Base-by-base conservation (phyloP, 83 land plant species). In the Picea abies region DNA sequence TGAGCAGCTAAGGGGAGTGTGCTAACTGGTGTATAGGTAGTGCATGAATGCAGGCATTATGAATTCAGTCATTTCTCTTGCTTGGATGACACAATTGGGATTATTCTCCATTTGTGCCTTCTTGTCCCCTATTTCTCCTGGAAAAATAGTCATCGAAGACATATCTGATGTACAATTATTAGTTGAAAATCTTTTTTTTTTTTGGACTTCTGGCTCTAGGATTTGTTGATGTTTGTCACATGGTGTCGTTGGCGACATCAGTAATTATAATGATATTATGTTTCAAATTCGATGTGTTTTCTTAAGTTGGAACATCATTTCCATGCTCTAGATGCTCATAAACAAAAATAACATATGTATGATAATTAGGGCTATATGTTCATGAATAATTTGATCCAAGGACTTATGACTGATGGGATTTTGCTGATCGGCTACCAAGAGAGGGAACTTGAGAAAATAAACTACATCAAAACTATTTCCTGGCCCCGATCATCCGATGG, bases 21-120 rank as follows among this genome's bases (percentile, higher is more conserved):
- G 23, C 76, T 87, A 2, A 90, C 93, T 23, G 94, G 94, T 0
- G 89, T 92, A 20, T 41, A 4, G 94, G 92, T 92, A 9, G 94
- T 90, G 2, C 94, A 92, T 35, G 94, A 92, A 44, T 92, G 94
- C 49, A 92, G 94, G 61, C 94, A 92, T 75, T 90, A 90, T 72
- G 94, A 92, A 63, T 90, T 90, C 90, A 92, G 49, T 44, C 8
- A 44, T 5, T 44, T 44, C 49, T 44, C 49, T 6, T 44, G 49
- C 0, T 0, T 44, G 8, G 49, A 44, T 44, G 49, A 8, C 49
- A 44, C 49, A 44, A 8, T 44, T 44, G 7, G 49, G 49, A 0
- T 44, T 8, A 44, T 44, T 44, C 49, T 4, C 7, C 49, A 44
- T 6, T 5, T 5, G 49, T 44, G 8, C 7, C 49, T 44, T 44